These are phyloP conservation scores for Xenosphaeropsis pyriputrescens DNA, from an alignment of 2,329 filamentous ascomycete genomes.

Conservation along the genomic window DNA sequence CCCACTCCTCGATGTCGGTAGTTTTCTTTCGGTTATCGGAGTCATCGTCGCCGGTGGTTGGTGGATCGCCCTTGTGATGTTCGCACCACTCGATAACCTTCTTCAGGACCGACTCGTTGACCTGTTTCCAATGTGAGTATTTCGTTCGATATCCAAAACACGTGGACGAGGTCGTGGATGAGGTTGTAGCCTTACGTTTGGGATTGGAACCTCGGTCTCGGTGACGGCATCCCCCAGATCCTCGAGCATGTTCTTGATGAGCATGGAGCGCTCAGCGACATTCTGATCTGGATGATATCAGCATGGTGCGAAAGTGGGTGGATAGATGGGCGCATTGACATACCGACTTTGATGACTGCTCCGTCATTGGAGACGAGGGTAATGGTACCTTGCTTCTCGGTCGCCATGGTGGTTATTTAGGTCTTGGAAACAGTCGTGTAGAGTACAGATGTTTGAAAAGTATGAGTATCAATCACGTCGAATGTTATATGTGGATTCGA, in stretches of 20 bases:
- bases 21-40: constrained; percentile 94
- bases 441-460: no score
- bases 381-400: constrained; percentile 15
- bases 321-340: constrained; percentile 14
- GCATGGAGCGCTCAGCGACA: constrained; percentile 79
- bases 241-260: constrained; percentile 98
- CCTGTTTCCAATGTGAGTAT: constrained; percentile 27
- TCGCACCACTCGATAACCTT: constrained; percentile 99
- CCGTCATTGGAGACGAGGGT: constrained; percentile 34
- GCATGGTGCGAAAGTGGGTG: not conserved
- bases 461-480: no score
- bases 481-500: no score
- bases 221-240: constrained; percentile 58
- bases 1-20: constrained; percentile 98
- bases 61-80: constrained; percentile 82
- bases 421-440: no score
- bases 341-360: constrained; percentile 32
- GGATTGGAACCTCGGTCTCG: constrained; percentile 55
- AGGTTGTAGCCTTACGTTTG: constrained; percentile 42
- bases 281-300: constrained; percentile 44
- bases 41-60: constrained; percentile 73
- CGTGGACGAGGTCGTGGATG: no score
- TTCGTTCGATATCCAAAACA: no score
- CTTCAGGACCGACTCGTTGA: constrained; percentile 83
- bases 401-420: constrained; percentile 1